Base-by-base conservation (phyloP, 2,329 filamentous ascomycete genomes). In the Colletotrichum tamarilloi region DNA sequence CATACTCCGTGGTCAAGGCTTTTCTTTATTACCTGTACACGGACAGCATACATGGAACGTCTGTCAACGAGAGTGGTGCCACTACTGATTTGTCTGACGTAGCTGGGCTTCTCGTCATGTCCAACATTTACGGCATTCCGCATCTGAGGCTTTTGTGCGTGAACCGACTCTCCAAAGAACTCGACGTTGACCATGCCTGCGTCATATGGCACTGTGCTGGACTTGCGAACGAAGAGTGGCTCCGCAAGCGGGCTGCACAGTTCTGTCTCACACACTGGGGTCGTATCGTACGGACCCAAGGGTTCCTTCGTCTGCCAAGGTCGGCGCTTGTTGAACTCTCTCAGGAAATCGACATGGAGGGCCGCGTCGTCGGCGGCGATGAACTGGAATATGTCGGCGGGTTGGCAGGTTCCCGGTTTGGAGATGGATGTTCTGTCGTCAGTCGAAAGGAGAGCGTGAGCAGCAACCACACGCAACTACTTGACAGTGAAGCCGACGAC, bases 11-110 rank as follows among this genome's bases (percentile, higher is more conserved):
- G 0, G 97, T 99, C 59, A 95, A 94, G 77, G 95, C 96, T 0
- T 99, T 99, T 80, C 88, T 99, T 32, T 96, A 97, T 83, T 99
- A 98, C 80, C 90, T 99, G 1, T 99, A 99, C 83, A 98, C 97
- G 0, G 97, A 99, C 82, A 96, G 93, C 77, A 98, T 99, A 76
- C 87, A 91, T 76, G 84, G 86, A 55, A 82, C 84, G 5, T 81
- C 82, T 1, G 85, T 87, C 30, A 82, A 85, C n/a, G 85, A 86
- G 59, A 86, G 95, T 59, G 91, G 92, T 72, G 93, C 95, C 46
- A 94, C 97, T 84, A 90, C 90, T 0, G 89, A 92, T 62, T 90
- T 98, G 24, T 91, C 92, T 35, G 95, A 98, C 77, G 95, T 98
- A 16, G 96, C 97, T 0, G 96, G 97, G 9, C 91, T 99, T 82